A percentile compares a stretch with the other conserved stretches of the same genome.
Conservation (phyloP, 805 yeast species). For the Saccharomycopsis fermentans region DNA sequence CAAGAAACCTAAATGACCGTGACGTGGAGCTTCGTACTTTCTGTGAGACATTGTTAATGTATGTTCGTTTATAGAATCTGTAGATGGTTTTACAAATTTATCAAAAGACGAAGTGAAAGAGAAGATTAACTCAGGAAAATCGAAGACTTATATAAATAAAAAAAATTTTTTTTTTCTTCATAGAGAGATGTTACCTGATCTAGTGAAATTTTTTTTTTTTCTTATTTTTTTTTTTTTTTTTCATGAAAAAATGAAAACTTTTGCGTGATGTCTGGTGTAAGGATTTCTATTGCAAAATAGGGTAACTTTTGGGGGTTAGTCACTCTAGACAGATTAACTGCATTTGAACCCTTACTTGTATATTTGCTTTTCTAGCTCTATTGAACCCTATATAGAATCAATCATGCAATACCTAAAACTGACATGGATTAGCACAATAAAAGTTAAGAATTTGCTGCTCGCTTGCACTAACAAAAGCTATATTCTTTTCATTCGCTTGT, state of each 20-base stretch:
- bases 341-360: no score
- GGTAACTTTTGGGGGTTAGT: background rate
- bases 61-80: background rate
- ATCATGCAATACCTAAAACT: no score
- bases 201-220: background rate
- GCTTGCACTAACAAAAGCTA: no score
- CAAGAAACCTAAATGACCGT: slow-evolving; percentile 99
- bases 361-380: no score
- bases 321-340: background rate
- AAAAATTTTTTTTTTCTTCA: background rate
- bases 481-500: no score
- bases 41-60: slow-evolving; percentile 83
- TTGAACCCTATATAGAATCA: no score
- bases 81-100: background rate
- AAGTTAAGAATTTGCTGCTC: no score
- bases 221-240: no score
- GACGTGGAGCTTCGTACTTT: slow-evolving; percentile 99
- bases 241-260: background rate
- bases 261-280: background rate
- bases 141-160: background rate
- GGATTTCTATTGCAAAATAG: background rate
- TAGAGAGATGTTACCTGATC: background rate
- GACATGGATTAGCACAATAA: no score
- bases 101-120: no score
- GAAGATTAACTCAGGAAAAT: background rate